Evolutionary conservation across 495 filamentous ascomycete genomes (phyloP), one percentile per base, ranked within the genome.

Genomic region (Mytilinidion resinicola): DNA sequence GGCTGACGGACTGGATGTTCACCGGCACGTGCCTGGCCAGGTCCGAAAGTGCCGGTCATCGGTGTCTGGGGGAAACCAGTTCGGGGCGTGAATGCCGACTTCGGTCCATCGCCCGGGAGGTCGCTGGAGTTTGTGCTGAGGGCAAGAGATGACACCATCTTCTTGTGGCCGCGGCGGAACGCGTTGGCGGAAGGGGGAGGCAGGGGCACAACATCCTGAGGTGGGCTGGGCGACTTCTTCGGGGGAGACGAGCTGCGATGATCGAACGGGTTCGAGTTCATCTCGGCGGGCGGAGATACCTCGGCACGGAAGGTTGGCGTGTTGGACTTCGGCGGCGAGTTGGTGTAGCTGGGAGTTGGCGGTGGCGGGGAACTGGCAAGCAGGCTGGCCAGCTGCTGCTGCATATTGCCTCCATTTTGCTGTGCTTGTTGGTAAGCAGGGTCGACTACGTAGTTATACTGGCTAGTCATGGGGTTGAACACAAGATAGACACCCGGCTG

Each of bases 1-100:
- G 93, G 93, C 72, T 97, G 95, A 59, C 93, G 93, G 56, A 86
- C 76, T 4, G 93, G 93, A 69, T 97, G 95, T 75, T 96, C 92
- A 64, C 93, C 93, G 70, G 89, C 89, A 58, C 95, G 90, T 53
- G 78, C 84, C 68, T 96, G 91, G 41, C 93, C 93, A 48, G 95
- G 93, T 25, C 91, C 95, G 68, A 97, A 97, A 9, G 90, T 89
- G 52, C 87, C 89, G 47, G 85, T 88, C 69, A 85, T 77, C 1
- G 95, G 93, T 30, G 92, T 92, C 56, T 82, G 75, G 4, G 93
- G 89, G 64, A 95, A 80, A 36, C 80, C 82, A 50, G 85, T 81
- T 3, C 63, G 59, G 21, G 69, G 72, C 42, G 57, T 56, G 41
- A 69, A 66, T 8, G 81, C 78, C 51, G 90, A 90, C 72, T 87